Conservation (phyloP, 768 basidiomycete genomes). For the Tulasnella sp. region DNA sequence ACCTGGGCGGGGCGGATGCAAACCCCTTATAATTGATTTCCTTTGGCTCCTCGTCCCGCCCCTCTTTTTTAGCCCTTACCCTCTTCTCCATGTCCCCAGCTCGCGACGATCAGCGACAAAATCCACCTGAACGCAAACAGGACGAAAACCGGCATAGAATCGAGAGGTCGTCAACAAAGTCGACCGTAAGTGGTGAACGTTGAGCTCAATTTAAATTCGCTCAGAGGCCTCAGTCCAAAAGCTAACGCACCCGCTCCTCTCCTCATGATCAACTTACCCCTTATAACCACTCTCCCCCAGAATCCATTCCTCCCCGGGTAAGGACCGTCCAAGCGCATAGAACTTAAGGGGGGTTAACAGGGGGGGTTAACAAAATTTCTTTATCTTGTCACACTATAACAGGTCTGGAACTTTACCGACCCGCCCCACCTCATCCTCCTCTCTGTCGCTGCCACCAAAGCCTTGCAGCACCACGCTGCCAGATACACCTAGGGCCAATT, state of each 20-base stretch:
- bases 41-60: neutral
- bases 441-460: neutral
- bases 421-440: neutral
- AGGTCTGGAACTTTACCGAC: neutral
- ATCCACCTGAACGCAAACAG: neutral
- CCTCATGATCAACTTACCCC: neutral
- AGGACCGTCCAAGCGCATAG: neutral
- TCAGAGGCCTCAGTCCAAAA: neutral
- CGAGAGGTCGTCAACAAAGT: neutral
- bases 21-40: neutral
- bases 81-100: neutral
- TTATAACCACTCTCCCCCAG: neutral
- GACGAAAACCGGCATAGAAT: neutral
- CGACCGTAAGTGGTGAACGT: neutral
- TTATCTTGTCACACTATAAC: neutral
- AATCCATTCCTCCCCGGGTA: neutral
- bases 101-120: neutral
- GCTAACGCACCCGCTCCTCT: neutral
- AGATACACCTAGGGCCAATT: neutral
- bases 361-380: neutral
- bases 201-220: neutral
- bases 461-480: neutral
- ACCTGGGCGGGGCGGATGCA: neutral
- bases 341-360: neutral
- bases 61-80: neutral